Base-by-base conservation (phyloP, 2,329 filamentous ascomycete species). In the Aspergillus ibericus region DNA sequence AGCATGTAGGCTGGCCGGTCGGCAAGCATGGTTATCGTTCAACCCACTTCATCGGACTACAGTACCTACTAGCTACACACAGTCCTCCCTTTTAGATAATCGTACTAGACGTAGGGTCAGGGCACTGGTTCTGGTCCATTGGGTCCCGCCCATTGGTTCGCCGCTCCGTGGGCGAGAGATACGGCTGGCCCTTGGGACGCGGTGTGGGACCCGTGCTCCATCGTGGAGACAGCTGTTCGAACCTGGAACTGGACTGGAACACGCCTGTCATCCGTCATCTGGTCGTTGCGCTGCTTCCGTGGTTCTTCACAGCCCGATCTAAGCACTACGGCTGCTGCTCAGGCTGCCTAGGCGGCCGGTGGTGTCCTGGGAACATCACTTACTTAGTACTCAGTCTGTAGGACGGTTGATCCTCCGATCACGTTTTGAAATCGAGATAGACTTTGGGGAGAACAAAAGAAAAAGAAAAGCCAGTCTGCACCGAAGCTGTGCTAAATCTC, bases 171-270 rank as follows among this genome's bases (percentile, higher is more conserved):
- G 58, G 9, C 9, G 51, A 57, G 50, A 50, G 55, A 55, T 59
- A 42, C 38, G 40, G 38, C 40, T 47, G 22, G 53, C 46, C 53
- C 47, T 56, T 56, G 61, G 53, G 59, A 58, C 59, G 48, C 34
- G 36, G 25, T 50, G 61, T 63, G 61, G 61, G 61, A 57, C 61
- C 59, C 56, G 56, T 35, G 40, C 42, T 49, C 36, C 58, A 57
- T 59, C 61, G 61, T 63, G 61, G 61, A 63, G 61, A 59, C 60
- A 60, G 48, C 58, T 63, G 53, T 59, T 59, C 57, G 57, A 55
- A 55, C 57, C 47, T 59, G 59, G 56, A 59, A 56, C 59, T 22
- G 38, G 20, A 42, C 38, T 42, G 38, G 48, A 56, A 55, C 59
- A 54, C 58, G 53, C 56, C 59, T 62, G 59, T 59, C 57, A 61